These are phyloP conservation scores for Amanita brunnescens DNA, from an alignment of 768 basidiomycete genomes.

Conservation along the genomic window DNA sequence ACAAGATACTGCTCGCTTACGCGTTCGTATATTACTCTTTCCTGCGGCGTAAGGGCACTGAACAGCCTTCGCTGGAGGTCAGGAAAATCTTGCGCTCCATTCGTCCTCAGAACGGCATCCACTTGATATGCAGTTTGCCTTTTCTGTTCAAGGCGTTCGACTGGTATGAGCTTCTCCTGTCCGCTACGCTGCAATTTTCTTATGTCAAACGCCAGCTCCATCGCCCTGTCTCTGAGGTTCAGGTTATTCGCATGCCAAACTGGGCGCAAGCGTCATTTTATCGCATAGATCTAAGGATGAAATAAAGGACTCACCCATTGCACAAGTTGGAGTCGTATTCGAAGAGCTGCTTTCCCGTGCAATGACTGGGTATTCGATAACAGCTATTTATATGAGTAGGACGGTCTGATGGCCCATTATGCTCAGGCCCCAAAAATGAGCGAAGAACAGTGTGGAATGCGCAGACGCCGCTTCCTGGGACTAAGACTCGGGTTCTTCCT, in stretches of 20 bases:
- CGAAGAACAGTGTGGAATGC: not conserved
- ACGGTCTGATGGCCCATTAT: not conserved
- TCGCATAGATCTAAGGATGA: not conserved
- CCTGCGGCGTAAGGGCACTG: not conserved
- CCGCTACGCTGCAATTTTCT: not conserved
- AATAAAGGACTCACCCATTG: not conserved
- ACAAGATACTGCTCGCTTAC: not conserved
- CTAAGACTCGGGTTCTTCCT: not conserved
- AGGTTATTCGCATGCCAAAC: slow-evolving; percentile 2
- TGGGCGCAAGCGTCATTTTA: not conserved
- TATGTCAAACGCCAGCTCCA: slow-evolving; percentile 2
- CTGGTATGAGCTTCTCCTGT: slow-evolving; percentile 4
- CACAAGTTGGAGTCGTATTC: not conserved
- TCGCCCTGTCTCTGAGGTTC: not conserved
- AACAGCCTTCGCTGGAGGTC: not conserved
- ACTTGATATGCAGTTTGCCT: not conserved
- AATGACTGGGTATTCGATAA: not conserved
- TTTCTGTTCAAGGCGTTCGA: slow-evolving; percentile 1
- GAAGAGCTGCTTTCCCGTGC: not conserved
- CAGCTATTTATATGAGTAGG: not conserved
- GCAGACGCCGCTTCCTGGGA: not conserved
- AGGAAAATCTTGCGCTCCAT: not conserved
- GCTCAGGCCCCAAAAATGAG: not conserved
- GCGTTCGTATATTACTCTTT: not conserved
- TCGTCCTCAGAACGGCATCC: not conserved